Conservation (phyloP, 1,284 basidiomycete species). For the Moniliophthora roreri region DNA sequence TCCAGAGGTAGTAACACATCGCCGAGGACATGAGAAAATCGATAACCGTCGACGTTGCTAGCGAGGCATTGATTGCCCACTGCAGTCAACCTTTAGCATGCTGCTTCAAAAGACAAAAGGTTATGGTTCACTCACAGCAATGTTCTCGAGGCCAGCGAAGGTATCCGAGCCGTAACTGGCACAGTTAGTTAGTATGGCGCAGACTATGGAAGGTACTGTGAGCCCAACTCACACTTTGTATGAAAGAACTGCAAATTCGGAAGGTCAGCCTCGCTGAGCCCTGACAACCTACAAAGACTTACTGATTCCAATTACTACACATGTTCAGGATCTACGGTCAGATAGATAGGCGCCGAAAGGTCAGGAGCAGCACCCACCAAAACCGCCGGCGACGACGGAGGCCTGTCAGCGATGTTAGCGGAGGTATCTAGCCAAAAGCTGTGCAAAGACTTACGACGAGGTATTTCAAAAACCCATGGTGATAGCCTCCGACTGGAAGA, state of each 20-base stretch:
- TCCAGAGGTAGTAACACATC: slow-evolving; percentile 49
- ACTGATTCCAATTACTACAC: slow-evolving; percentile 28
- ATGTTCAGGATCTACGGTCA: slow-evolving; percentile 1
- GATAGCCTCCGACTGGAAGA: slow-evolving; percentile 42
- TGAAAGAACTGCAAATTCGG: slow-evolving; percentile 21
- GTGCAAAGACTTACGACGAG: slow-evolving; percentile 30
- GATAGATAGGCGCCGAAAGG: background rate
- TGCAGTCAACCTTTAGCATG: slow-evolving; percentile 15
- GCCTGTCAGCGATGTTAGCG: background rate
- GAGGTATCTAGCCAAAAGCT: background rate
- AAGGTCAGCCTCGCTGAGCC: background rate
- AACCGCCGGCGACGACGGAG: slow-evolving; percentile 28
- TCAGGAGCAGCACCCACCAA: slow-evolving; percentile 23
- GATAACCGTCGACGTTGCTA: slow-evolving; percentile 40
- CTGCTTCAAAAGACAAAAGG: background rate
- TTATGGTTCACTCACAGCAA: slow-evolving; percentile 31
- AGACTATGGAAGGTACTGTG: background rate
- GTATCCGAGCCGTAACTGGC: slow-evolving; percentile 29
- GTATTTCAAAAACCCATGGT: slow-evolving; percentile 37
- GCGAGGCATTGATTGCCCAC: slow-evolving; percentile 41
- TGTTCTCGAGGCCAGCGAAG: slow-evolving; percentile 30
- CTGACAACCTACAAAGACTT: slow-evolving; percentile 7
- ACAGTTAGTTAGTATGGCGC: background rate
- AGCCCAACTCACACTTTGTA: slow-evolving; percentile 28
- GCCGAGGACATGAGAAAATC: slow-evolving; percentile 45